Conservation (phyloP, 208 protist genomes). For the Leishmania arabica region DNA sequence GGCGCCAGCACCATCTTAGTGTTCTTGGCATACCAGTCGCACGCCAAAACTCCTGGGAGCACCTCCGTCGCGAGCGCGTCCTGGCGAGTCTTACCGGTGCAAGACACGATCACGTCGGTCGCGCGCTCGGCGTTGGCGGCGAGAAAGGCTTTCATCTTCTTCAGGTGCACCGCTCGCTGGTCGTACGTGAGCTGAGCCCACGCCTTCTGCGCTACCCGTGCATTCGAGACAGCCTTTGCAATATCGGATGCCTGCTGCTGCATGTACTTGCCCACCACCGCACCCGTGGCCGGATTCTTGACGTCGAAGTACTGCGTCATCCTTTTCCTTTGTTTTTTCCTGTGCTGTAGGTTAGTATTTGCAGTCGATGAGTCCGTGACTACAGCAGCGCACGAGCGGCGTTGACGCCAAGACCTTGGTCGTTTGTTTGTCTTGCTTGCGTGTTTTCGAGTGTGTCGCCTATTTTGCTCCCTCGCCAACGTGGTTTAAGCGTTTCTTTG, state of each 20-base stretch:
- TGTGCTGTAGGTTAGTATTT: not conserved
- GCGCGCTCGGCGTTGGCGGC: slow-evolving; percentile 60
- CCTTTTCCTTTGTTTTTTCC: not conserved
- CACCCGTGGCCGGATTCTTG: slow-evolving; percentile 73
- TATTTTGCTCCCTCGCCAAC: not conserved
- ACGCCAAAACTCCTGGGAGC: slow-evolving; percentile 56
- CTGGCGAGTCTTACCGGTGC: slow-evolving; percentile 68
- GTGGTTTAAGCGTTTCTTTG: not conserved
- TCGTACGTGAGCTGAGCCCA: slow-evolving; percentile 63
- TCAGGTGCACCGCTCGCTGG: slow-evolving; percentile 49
- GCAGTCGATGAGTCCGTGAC: not conserved
- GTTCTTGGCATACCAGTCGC: slow-evolving; percentile 82
- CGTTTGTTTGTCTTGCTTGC: not conserved
- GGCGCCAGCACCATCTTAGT: slow-evolving; percentile 48
- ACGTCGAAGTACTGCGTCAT: slow-evolving; percentile 39
- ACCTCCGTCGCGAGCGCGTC: slow-evolving; percentile 82
- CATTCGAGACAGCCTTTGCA: slow-evolving; percentile 31
- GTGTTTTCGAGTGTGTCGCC: not conserved
- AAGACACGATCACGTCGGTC: slow-evolving; percentile 50
- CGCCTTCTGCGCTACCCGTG: slow-evolving; percentile 56
- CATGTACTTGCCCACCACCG: slow-evolving; percentile 33
- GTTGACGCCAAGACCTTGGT: not conserved
- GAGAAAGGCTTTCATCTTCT: slow-evolving; percentile 65
- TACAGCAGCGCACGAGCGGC: not conserved
- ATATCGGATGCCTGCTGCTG: slow-evolving; percentile 31